A percentile compares a stretch with the other conserved stretches of the same genome.
Conservation (phyloP, 768 basidiomycete species). For the Lactifluus volemus region DNA sequence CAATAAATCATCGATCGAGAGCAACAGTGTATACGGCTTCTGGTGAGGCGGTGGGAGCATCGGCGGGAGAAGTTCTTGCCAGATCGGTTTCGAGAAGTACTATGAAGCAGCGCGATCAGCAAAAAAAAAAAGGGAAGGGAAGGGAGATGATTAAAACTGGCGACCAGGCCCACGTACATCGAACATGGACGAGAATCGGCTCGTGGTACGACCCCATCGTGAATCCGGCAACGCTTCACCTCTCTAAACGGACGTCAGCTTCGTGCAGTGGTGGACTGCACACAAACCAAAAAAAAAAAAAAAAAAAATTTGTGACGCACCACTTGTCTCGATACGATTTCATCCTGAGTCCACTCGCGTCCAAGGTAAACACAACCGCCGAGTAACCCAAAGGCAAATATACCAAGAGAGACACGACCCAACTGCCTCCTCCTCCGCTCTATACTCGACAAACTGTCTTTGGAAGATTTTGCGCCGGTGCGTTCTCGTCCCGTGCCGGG, state of each 20-base stretch:
- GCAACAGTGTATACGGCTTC: slow-evolving; percentile 84
- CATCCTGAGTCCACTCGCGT: slow-evolving; percentile 68
- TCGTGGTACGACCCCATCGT: slow-evolving; percentile 54
- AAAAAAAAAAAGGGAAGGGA: neutral
- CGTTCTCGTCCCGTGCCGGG: slow-evolving; percentile 36
- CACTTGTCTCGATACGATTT: slow-evolving; percentile 54
- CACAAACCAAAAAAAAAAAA: neutral
- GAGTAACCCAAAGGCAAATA: slow-evolving; percentile 48
- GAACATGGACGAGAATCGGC: slow-evolving; percentile 56
- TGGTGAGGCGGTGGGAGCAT: slow-evolving; percentile 73
- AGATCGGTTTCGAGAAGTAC: slow-evolving; percentile 91
- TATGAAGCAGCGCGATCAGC: slow-evolving; percentile 25
- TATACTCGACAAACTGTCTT: slow-evolving; percentile 67
- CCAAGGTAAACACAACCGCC: slow-evolving; percentile 59
- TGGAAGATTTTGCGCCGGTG: slow-evolving; percentile 73
- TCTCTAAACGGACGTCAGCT: slow-evolving; percentile 31
- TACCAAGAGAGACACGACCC: slow-evolving; percentile 43
- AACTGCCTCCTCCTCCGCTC: slow-evolving; percentile 59
- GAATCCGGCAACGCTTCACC: slow-evolving; percentile 51
- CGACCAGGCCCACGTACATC: slow-evolving; percentile 40
- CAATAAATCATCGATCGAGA: slow-evolving; percentile 88
- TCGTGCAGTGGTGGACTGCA: neutral
- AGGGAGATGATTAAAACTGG: neutral
- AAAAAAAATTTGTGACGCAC: slow-evolving; percentile 31
- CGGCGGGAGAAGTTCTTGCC: slow-evolving; percentile 86